These are phyloP conservation scores for Penicillium soppii DNA, from an alignment of 495 filamentous ascomycete species.

Conservation along the genomic window DNA sequence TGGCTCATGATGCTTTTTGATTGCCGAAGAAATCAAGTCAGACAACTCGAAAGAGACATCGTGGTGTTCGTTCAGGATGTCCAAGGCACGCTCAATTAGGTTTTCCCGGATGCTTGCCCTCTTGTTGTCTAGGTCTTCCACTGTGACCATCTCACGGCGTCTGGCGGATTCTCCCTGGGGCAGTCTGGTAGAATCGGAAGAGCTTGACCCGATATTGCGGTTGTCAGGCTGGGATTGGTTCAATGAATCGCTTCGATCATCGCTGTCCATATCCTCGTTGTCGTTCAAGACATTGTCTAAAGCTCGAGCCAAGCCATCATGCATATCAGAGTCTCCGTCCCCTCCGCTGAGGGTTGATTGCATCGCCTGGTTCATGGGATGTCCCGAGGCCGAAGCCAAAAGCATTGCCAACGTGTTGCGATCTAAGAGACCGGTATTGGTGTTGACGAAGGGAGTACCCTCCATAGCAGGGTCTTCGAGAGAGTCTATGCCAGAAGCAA, in stretches of 20 bases:
- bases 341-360: slow-evolving; percentile 19
- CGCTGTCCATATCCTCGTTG: slow-evolving; percentile 25
- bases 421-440: slow-evolving; percentile 25
- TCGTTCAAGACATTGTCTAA: slow-evolving; percentile 38
- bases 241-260: slow-evolving; percentile 26
- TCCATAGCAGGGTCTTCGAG: slow-evolving; percentile 29
- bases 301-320: slow-evolving; percentile 35
- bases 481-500: slow-evolving; percentile 27
- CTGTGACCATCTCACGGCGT: slow-evolving; percentile 50
- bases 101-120: slow-evolving; percentile 69
- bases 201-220: slow-evolving; percentile 8
- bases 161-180: slow-evolving; percentile 21
- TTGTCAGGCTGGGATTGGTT: slow-evolving; percentile 13
- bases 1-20: slow-evolving; percentile 66
- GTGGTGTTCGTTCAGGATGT: slow-evolving; percentile 82
- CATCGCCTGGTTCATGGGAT: slow-evolving; percentile 22
- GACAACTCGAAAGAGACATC: slow-evolving; percentile 89
- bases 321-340: slow-evolving; percentile 29
- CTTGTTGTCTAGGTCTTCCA: slow-evolving; percentile 82
- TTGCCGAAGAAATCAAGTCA: slow-evolving; percentile 76
- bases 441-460: slow-evolving; percentile 25
- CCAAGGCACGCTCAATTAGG: slow-evolving; percentile 84
- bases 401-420: slow-evolving; percentile 39
- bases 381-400: slow-evolving; percentile 33
- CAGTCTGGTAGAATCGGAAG: slow-evolving; percentile 20